Conservation (phyloP, 371 early-diverging fungal species). For the Thermomucor indicae-seudaticae region DNA sequence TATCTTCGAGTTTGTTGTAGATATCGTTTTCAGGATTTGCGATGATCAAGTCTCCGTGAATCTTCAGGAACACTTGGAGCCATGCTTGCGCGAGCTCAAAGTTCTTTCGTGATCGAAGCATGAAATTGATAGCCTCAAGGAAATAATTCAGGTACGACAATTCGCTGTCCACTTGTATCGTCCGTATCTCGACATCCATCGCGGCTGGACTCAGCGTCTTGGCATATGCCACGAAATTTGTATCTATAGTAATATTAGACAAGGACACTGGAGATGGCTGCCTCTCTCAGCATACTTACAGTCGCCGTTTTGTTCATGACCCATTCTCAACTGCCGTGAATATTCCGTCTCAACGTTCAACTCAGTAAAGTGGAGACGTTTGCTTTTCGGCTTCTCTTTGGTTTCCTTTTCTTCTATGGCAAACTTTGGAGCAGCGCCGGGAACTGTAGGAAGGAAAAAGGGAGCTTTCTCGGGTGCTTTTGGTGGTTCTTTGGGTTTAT, state of each 20-base stretch:
- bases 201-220: slow-evolving; percentile 77
- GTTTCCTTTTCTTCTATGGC: slow-evolving; percentile 32
- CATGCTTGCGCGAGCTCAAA: slow-evolving; percentile 88
- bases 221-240: slow-evolving; percentile 58
- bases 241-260: slow-evolving; percentile 7
- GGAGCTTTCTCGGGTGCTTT: slow-evolving; percentile 88
- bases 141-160: slow-evolving; percentile 55
- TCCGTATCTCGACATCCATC: slow-evolving; percentile 82
- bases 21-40: slow-evolving; percentile 53
- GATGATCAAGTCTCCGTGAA: slow-evolving; percentile 75
- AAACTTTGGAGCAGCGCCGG: slow-evolving; percentile 71
- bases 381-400: slow-evolving; percentile 22
- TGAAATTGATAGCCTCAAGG: slow-evolving; percentile 56
- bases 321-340: slow-evolving; percentile 43
- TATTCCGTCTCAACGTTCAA: slow-evolving; percentile 59
- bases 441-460: slow-evolving; percentile 85
- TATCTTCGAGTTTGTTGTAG: slow-evolving; percentile 41
- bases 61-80: slow-evolving; percentile 68
- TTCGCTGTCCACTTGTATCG: slow-evolving; percentile 62
- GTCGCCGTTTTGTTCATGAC: slow-evolving; percentile 41
- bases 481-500: slow-evolving; percentile 85
- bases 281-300: slow-evolving; percentile 33
- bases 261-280: neutral
- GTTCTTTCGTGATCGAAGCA: slow-evolving; percentile 61
- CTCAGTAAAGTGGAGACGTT: slow-evolving; percentile 38